Evolutionary conservation across 192 early-diverging fungal species (phyloP).

Genomic region (Podila minutissima): DNA sequence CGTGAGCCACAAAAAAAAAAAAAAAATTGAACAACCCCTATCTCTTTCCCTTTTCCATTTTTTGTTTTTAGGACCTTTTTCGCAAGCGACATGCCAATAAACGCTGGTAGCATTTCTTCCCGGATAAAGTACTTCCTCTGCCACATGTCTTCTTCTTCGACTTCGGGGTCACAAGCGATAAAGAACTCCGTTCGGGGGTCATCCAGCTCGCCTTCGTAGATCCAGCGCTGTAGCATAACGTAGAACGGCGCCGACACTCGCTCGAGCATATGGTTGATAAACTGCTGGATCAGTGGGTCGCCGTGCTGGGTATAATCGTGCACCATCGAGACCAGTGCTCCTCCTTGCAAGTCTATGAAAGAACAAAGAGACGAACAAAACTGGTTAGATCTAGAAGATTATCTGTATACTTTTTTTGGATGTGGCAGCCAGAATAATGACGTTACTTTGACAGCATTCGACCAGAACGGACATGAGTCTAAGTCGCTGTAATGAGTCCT

Average conservation of each 20-base stretch:
- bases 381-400: background rate
- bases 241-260: conserved; percentile 89
- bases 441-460: conserved; percentile 64
- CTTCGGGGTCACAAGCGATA: conserved; percentile 65
- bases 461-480: conserved; percentile 78
- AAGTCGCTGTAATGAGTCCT: conserved; percentile 80
- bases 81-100: conserved; percentile 77
- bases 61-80: conserved; percentile 68
- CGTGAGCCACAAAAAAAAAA: background rate
- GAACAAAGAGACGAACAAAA: background rate
- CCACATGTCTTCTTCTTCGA: conserved; percentile 83
- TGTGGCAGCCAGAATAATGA: background rate
- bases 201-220: conserved; percentile 92
- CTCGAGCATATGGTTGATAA: conserved; percentile 79
- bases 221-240: conserved; percentile 89
- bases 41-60: background rate
- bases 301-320: conserved; percentile 90
- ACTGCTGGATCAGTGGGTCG: conserved; percentile 86
- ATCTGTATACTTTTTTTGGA: too few species aligned
- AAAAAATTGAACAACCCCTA: background rate
- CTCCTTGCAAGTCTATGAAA: conserved; percentile 68
- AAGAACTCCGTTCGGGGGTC: conserved; percentile 97
- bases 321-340: conserved; percentile 76
- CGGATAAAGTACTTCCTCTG: conserved; percentile 77
- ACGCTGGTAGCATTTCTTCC: conserved; percentile 87